Evolutionary conservation across 192 early-diverging fungal species (phyloP), one percentile per base, ranked within the genome.

Genomic region (Cetraspora pellucida): DNA sequence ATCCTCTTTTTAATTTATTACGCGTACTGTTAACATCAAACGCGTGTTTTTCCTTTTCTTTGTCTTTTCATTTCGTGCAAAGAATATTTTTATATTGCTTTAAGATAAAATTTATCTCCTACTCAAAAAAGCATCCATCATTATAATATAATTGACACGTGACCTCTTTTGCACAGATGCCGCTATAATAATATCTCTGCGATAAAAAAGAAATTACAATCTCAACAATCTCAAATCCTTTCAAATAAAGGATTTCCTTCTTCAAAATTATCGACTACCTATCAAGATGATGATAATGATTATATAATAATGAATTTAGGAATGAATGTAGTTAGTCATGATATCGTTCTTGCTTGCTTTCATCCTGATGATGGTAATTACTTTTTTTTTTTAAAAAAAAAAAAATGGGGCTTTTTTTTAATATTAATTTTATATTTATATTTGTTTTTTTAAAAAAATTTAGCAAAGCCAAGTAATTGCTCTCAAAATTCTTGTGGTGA

Each of bases 311-410:
- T 84, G 64, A 71, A 84, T 45, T 74, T 84, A 0, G 83, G 81
- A 44, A 84, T 84, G 81, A 79, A 82, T 44, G 79, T 84, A 70
- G 83, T 84, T 54, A 84, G 81, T 45, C 78, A 84, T 52, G 83
- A 84, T 31, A 81, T 84, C 25, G 81, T 84, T 8, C 78, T 84
- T 8, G 83, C 81, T 23, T 82, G 80, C 50, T 84, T 84, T 74
- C 81, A 84, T 66, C 78, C 81, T 27, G 83, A 84, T 74, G 79
- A 79, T 46, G 78, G 78, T 84, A 81, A 81, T 68, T 81, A 14
- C 11, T 52, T 19, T 46, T n/a, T 10, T 52, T 25, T n/a, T n/a
- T n/a, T n/a, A n/a, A n/a, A n/a, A n/a, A n/a, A n/a, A n/a, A n/a
- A n/a, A n/a, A n/a, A n/a, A n/a, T n/a, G n/a, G n/a, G n/a, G n/a